Evolutionary conservation across 345 rosid species (phyloP).

Genomic region (Angophora floribunda): DNA sequence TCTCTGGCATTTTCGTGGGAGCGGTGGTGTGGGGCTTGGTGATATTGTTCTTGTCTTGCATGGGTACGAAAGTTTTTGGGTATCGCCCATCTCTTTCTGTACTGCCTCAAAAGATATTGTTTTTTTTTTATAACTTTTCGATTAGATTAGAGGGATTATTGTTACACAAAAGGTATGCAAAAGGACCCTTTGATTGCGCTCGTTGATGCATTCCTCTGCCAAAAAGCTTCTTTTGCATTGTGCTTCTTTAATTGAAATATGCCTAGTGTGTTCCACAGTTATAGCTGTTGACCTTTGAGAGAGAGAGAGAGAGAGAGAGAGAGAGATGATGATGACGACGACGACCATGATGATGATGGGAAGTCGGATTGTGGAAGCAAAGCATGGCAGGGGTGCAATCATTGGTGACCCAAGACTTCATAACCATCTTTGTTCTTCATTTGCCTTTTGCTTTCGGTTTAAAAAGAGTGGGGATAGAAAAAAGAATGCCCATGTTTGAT

Average conservation of each 20-base stretch:
- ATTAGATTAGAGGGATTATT: background rate
- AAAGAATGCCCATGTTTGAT: constrained; percentile 11
- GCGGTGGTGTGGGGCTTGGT: background rate
- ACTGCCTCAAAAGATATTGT: background rate
- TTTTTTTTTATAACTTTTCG: background rate
- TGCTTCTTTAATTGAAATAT: constrained; percentile 7
- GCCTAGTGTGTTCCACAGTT: constrained; percentile 12
- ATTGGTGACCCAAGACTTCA: constrained; percentile 13
- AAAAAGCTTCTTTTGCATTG: constrained; percentile 8
- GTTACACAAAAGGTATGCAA: constrained; percentile 7
- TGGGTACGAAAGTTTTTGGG: background rate
- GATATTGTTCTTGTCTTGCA: constrained; percentile 2
- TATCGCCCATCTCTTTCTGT: background rate
- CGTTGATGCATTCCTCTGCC: constrained; percentile 1
- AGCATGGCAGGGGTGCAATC: constrained; percentile 26
- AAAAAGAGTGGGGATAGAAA: constrained; percentile 20
- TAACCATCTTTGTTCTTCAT: constrained; percentile 1
- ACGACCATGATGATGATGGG: constrained; percentile 15
- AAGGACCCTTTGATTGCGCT: constrained; percentile 54
- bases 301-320: background rate
- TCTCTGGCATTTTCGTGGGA: background rate
- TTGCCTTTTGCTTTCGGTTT: constrained; percentile 20
- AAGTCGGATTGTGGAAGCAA: constrained; percentile 20
- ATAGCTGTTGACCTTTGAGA: constrained; percentile 12
- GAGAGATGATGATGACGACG: background rate